phyloP scores from a whole-genome alignment of 129 eudicot species.

The Lactuca sativa region DNA sequence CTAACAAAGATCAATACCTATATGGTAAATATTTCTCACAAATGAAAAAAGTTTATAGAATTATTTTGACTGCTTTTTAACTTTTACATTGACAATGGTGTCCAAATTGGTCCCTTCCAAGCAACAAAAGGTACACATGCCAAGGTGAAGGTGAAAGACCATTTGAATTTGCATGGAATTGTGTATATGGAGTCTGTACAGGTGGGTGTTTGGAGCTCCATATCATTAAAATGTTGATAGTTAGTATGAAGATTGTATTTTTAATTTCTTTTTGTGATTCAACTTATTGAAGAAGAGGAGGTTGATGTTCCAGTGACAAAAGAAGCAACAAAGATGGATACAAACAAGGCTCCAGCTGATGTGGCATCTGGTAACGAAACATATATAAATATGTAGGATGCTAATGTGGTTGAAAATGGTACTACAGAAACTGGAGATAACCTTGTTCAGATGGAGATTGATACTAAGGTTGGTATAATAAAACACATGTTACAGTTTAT shows the following conservation, averaged over 20 bases:
- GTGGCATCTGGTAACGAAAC: slow-evolving; percentile 41
- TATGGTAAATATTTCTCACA: slow-evolving; percentile 48
- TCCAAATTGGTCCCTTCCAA: slow-evolving; percentile 91
- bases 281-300: slow-evolving; percentile 94
- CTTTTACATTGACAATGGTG: background rate
- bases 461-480: slow-evolving; percentile 57
- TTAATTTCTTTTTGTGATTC: background rate
- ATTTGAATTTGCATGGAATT: slow-evolving; percentile 78
- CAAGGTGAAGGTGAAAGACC: slow-evolving; percentile 73
- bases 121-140: slow-evolving; percentile 72
- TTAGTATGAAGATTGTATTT: background rate
- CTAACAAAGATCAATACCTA: slow-evolving; percentile 79
- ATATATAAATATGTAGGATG: slow-evolving; percentile 83
- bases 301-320: slow-evolving; percentile 72
- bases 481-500: background rate
- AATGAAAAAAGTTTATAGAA: background rate
- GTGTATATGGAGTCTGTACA: slow-evolving; percentile 86
- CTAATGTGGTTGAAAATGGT: slow-evolving; percentile 65
- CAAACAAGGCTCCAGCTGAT: slow-evolving; percentile 54
- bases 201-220: slow-evolving; percentile 42
- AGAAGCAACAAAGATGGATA: slow-evolving; percentile 69
- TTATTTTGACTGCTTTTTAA: too few species aligned
- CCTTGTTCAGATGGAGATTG: slow-evolving; percentile 70
- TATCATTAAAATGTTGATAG: background rate
- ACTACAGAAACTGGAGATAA: slow-evolving; percentile 48